Evolutionary conservation across 208 protist genomes (phyloP), one percentile per base, ranked within the genome.

Genomic region (Leishmania tropica): DNA sequence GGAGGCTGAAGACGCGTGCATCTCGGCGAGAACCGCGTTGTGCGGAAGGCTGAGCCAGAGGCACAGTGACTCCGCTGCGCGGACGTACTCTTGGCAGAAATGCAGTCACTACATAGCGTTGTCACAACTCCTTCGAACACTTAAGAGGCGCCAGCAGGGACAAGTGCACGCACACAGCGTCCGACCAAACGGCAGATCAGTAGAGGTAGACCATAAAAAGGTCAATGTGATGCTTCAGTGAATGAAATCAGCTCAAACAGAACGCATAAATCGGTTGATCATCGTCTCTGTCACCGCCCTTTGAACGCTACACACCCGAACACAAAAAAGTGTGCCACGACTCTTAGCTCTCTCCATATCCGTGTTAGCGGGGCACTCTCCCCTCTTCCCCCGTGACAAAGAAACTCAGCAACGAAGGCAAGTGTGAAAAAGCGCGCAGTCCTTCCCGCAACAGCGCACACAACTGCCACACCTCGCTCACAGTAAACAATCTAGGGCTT

Each of bases 401-500:
- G 17, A 42, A 73, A 45, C 40, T 31, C 8, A 73, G 67, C 4
- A 73, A 48, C 10, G 40, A 48, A 31, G 15, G 40, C 67, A 73
- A 24, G 67, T 4, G 40, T n/a, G 40, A 28, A 48, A 6, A 48
- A 11, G 21, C 56, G 71, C 40, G 56, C 10, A 15, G 19, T 24
- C 17, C 11, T 17, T 17, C n/a, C 65, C 10, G 35, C 74, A 65
- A 7, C n/a, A 19, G 35, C 35, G 31, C 74, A 67, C 37, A 13
- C 21, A 10, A 11, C n/a, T 31, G 21, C 21, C 35, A 45, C 51
- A 15, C 10, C 8, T 65, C 35, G 21, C 10, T 3, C 21, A 73
- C 67, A 48, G 28, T 17, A 48, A 6, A n/a, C 21, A n/a, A 47
- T 88, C 83, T 91, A 60, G 88, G 87, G 87, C 83, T 90, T 90